phyloP scores from a whole-genome alignment of 306 rosid genomes.

The Dryas drummondii region DNA sequence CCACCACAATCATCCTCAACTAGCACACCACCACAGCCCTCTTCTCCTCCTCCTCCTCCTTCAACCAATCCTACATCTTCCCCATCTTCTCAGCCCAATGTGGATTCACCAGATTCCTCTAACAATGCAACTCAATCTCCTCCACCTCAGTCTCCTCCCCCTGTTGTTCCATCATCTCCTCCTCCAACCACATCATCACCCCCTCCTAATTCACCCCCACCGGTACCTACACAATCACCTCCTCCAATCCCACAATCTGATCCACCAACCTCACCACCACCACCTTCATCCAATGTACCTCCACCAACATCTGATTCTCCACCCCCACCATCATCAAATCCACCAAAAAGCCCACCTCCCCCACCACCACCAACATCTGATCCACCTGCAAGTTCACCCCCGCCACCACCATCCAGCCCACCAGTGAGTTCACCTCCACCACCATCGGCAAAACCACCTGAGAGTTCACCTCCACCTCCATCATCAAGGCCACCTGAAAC shows the following conservation, averaged over 20 bases:
- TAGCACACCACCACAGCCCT: not conserved
- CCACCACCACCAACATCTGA: conserved; percentile 27
- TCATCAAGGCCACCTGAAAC: conserved; percentile 11
- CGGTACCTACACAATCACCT: conserved; percentile 16
- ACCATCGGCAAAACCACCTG: conserved; percentile 30
- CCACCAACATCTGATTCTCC: conserved; percentile 16
- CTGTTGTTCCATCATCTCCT: conserved; percentile 32
- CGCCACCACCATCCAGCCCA: conserved; percentile 20
- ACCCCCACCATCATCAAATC: conserved; percentile 17
- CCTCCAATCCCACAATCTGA: conserved; percentile 17
- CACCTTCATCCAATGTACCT: conserved; percentile 2
- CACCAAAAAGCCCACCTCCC: conserved; percentile 18
- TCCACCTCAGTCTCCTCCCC: conserved; percentile 46
- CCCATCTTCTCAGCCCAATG: conserved; percentile 34
- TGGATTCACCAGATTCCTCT: conserved; percentile 30
- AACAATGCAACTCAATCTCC: conserved; percentile 37
- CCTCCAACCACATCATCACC: conserved; percentile 27
- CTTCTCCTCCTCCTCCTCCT: conserved; percentile 23
- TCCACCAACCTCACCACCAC: conserved; percentile 19
- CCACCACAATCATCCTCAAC: conserved; percentile 16
- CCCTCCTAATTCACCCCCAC: conserved; percentile 1
- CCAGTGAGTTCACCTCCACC: conserved; percentile 34
- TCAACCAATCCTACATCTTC: conserved; percentile 25
- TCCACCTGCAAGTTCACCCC: conserved; percentile 34
- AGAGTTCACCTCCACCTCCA: conserved; percentile 20